Percentiles rank a stretch among this genome's conserved stretches.
Conservation (phyloP, 805 yeast genomes). For the Wickerhamiella lipophila region DNA sequence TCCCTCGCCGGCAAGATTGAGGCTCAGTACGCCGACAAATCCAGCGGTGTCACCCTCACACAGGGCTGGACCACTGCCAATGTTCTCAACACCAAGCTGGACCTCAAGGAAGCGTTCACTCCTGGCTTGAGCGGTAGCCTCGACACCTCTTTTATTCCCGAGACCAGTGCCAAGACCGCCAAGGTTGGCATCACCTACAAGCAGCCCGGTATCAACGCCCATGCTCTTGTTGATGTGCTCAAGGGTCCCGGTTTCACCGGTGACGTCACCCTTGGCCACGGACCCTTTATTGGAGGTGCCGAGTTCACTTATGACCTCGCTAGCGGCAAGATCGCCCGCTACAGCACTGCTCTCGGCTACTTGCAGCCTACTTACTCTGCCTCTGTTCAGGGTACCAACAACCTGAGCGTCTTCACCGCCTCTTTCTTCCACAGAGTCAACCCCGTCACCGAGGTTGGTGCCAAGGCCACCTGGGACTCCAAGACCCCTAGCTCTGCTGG, state of each 20-base stretch:
- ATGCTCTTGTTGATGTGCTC: conserved; percentile 87
- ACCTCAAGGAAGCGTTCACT: conserved; percentile 79
- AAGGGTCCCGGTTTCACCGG: conserved; percentile 95
- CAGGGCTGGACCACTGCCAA: conserved; percentile 98
- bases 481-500: conserved; percentile 55
- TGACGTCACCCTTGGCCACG: conserved; percentile 89
- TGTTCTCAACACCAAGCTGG: conserved; percentile 82
- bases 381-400: conserved; percentile 71
- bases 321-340: conserved; percentile 83
- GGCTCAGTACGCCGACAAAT: conserved; percentile 84
- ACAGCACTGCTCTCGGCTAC: conserved; percentile 90
- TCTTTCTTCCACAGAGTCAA: conserved; percentile 95
- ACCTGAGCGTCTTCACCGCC: conserved; percentile 54
- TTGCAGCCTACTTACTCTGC: conserved; percentile 75
- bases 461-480: conserved; percentile 92
- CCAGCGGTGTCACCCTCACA: conserved; percentile 81
- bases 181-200: conserved; percentile 81
- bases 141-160: conserved; percentile 79
- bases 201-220: conserved; percentile 86
- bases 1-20: conserved; percentile 80
- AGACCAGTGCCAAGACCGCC: conserved; percentile 63
- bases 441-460: conserved; percentile 89
- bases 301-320: conserved; percentile 94
- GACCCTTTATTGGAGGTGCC: conserved; percentile 93
- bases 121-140: conserved; percentile 92